Conservation (phyloP, 2,329 filamentous ascomycete species). For the Pseudogymnoascus sp. region DNA sequence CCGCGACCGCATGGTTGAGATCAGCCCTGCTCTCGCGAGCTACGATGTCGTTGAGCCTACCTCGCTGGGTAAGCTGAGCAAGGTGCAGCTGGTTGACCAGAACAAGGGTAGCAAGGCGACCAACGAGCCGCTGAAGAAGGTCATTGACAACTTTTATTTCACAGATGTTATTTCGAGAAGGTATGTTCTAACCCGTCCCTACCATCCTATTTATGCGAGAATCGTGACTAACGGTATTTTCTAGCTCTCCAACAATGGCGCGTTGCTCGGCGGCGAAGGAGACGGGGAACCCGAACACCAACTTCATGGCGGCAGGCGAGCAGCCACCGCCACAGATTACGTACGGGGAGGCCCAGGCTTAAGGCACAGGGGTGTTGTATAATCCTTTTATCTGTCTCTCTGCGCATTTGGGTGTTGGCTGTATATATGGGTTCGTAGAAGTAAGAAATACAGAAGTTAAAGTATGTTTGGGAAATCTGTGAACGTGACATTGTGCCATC, state of each 20-base stretch:
- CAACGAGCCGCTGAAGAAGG: conserved; percentile 69
- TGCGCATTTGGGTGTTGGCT: conserved; percentile 25
- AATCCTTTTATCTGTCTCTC: conserved; percentile 19
- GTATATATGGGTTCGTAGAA: conserved; percentile 28
- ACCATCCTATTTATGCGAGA: conserved; percentile 5
- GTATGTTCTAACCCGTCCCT: conserved; percentile 51
- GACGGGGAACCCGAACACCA: conserved; percentile 67
- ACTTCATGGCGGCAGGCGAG: conserved; percentile 65
- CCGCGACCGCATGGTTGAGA: conserved; percentile 88
- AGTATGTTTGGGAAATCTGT: not conserved
- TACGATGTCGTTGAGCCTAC: conserved; percentile 89
- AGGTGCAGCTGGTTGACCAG: conserved; percentile 90
- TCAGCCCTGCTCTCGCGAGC: conserved; percentile 78
- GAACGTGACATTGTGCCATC: not conserved
- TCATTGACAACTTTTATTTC: conserved; percentile 96
- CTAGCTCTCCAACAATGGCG: conserved; percentile 93
- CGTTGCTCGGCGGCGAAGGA: conserved; percentile 92
- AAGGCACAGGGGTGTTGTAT: conserved; percentile 24
- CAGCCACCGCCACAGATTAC: conserved; percentile 27
- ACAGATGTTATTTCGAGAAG: conserved; percentile 95
- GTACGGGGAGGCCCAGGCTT: conserved; percentile 21
- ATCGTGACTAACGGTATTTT: not conserved
- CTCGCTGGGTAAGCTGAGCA: conserved; percentile 67
- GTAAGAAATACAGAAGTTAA: conserved; percentile 13
- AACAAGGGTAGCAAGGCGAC: conserved; percentile 80